Evolutionary conservation across 768 basidiomycete genomes (phyloP), one percentile per base, ranked within the genome.

Genomic region (Candolleomyces eurysporus): DNA sequence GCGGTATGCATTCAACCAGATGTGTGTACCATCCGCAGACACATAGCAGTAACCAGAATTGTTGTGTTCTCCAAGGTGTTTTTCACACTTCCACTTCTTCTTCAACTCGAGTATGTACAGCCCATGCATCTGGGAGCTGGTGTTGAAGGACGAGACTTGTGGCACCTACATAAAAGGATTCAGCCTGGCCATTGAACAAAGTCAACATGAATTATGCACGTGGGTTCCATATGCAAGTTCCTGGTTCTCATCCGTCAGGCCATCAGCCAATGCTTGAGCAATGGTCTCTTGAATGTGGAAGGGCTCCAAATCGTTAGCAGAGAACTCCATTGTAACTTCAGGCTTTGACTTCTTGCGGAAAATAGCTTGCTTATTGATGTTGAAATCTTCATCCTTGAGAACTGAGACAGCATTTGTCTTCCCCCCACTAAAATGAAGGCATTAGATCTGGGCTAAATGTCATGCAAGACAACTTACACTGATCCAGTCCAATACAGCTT

Each of bases 41-140:
- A 64, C 48, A 30, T 58, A 66, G 49, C 65, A 66, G 39, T 59
- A 42, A 17, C 63, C 65, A 5, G 50, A 40, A 19, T 64, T 63
- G 10, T 63, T 58, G 52, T 66, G 61, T 36, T 66, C 64, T 19
- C 64, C 64, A 30, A 58, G 59, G 49, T 66, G 65, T 16, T 50
- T 54, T 32, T 64, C 36, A 32, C 65, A 66, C 32, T 61, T 58
- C 61, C 64, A 66, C 19, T 64, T 54, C 43, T 52, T 39, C 59
- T 66, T 66, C 55, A 66, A 52, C 56, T 66, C 50, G 3, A 63
- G 40, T 32, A 66, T 58, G 7, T 62, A 48, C 19, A 21, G 13
- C 1, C 63, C 63, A 21, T 66, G 53, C 32, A 64, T 58, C 40
- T 62, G 61, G 4, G 45, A 43, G 3, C 30, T 11, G 8, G 64